Evolutionary conservation across 2,329 filamentous ascomycete genomes (phyloP).

Genomic region (Nemania diffusa): DNA sequence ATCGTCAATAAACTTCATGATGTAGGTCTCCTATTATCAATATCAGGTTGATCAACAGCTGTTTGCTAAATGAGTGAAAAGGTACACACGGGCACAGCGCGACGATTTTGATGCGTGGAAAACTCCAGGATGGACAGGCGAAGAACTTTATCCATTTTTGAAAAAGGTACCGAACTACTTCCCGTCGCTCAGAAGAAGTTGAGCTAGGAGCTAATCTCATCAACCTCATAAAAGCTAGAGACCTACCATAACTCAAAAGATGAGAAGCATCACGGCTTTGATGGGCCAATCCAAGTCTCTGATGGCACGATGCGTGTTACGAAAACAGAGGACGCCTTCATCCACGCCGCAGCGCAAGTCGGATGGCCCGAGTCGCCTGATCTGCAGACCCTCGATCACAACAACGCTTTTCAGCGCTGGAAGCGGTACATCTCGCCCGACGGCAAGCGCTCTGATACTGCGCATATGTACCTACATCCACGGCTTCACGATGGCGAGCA

Average conservation of each 20-base stretch:
- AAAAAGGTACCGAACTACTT: slow-evolving; percentile 54
- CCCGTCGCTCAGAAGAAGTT: neutral
- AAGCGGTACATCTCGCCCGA: slow-evolving; percentile 43
- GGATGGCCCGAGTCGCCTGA: slow-evolving; percentile 62
- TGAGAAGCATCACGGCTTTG: slow-evolving; percentile 57
- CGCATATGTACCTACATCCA: slow-evolving; percentile 46
- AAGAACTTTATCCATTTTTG: slow-evolving; percentile 59
- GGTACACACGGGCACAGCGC: slow-evolving; percentile 50
- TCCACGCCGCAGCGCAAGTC: slow-evolving; percentile 56
- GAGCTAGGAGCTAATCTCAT: slow-evolving; percentile 8
- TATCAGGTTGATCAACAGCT: neutral
- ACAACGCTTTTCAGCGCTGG: slow-evolving; percentile 49
- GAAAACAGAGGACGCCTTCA: slow-evolving; percentile 57
- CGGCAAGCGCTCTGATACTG: slow-evolving; percentile 46
- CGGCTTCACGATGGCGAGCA: slow-evolving; percentile 45
- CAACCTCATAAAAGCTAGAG: slow-evolving; percentile 40
- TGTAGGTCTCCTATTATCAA: slow-evolving; percentile 42
- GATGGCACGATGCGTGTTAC: slow-evolving; percentile 56
- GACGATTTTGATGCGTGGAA: slow-evolving; percentile 50
- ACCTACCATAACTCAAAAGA: slow-evolving; percentile 51
- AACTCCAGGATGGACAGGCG: slow-evolving; percentile 46
- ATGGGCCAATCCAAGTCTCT: slow-evolving; percentile 61
- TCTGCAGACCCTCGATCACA: slow-evolving; percentile 58
- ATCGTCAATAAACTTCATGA: slow-evolving; percentile 61
- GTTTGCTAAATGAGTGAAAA: slow-evolving; percentile 23